Base-by-base conservation (phyloP, 305 asterid genomes). In the Rubia peregrina region DNA sequence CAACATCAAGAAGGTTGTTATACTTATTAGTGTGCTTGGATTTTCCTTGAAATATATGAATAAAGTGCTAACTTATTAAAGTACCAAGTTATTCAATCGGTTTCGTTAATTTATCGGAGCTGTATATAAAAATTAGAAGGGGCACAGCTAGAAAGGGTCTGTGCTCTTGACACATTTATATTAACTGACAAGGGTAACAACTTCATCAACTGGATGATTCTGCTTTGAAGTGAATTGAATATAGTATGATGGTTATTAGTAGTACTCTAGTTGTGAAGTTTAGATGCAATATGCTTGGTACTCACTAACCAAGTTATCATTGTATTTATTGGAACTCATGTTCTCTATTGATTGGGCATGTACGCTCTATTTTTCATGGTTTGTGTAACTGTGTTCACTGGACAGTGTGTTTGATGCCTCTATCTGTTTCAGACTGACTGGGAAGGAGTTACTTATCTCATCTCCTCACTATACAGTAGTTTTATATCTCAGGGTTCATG, bases 361-460 rank as follows among this genome's bases (percentile, higher is more conserved):
- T 46, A 38, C 17, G 21, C n/a, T 7, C 14, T 0, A 43, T 33
- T n/a, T 14, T 53, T 24, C 68, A 7, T 53, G 26, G 55, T 40
- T 38, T 41, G 53, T 26, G 30, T 26, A 26, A 26, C 2, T 26
- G 30, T 67, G 22, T 22, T 57, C 21, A 44, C 22, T 64, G 41
- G 38, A 46, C 55, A 26, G 2, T 4, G 5, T 43, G 8, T 6
- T 9, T 71, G 16, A 65, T 33, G 16, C 42, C 19, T 6, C 5
- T 44, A 64, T 65, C 17, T 41, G n/a, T 60, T 82, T 81, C 87
- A 90, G 97, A 90, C 38, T 33, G 38, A 33, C 38, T 33, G 38
- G 5, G 38, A 33, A 33, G 38, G 38, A 33, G 38, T 33, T 33
- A 33, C 38, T 33, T 33, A 33, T 33, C 38, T 33, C 38, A 33